Conservation (phyloP, 2,329 filamentous ascomycete genomes). For the Ceratocystis cubensis region DNA sequence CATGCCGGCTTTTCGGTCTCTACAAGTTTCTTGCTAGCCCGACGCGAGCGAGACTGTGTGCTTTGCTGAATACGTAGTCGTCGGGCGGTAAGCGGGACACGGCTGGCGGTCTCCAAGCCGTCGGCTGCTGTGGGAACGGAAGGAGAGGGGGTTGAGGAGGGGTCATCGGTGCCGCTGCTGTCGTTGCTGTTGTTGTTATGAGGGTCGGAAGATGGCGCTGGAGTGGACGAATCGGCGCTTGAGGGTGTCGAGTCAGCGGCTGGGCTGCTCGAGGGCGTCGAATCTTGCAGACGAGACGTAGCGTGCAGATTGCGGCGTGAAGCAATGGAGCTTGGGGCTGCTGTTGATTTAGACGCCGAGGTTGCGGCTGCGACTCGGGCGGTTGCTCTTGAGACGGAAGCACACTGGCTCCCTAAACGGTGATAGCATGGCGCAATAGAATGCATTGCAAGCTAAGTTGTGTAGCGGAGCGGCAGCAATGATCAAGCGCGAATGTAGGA, state of each 20-base stretch:
- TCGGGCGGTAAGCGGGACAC: conserved; percentile 14
- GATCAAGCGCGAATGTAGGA: background rate
- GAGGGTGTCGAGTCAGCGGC: background rate
- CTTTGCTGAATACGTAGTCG: conserved; percentile 14
- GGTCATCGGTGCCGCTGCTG: background rate
- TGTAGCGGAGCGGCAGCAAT: background rate
- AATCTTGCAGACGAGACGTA: background rate
- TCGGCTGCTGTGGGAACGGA: background rate
- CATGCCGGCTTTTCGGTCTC: background rate
- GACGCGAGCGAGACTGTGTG: background rate
- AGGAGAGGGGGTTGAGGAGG: background rate
- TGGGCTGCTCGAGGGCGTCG: background rate
- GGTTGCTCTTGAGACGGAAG: background rate
- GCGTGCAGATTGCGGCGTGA: background rate
- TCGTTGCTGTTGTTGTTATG: background rate
- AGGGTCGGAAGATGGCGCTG: background rate
- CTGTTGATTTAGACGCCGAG: background rate
- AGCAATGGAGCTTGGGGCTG: background rate
- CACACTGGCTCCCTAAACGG: conserved; percentile 1
- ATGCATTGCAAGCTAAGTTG: background rate
- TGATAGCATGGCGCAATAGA: conserved; percentile 13
- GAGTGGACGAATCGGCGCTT: background rate
- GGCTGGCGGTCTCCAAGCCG: background rate
- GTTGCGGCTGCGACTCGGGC: background rate
- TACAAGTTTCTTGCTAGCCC: background rate